These are phyloP conservation scores for Rugonectria rugulosa DNA, from an alignment of 2,329 filamentous ascomycete genomes.

Conservation along the genomic window DNA sequence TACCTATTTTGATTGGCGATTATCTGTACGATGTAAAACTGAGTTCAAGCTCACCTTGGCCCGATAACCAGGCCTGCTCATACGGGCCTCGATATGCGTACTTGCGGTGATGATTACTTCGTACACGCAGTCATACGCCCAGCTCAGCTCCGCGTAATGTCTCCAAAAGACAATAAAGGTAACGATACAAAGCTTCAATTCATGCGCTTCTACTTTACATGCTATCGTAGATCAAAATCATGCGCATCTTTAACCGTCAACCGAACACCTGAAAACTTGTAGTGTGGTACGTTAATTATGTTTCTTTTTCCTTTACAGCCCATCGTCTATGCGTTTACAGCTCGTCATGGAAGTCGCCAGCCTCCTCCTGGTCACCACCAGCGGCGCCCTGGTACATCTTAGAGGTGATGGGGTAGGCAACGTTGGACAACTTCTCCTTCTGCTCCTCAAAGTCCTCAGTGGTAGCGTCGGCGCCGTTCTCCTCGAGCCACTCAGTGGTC, in stretches of 20 bases:
- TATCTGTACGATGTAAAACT: too few species aligned
- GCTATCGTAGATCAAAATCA: conserved; percentile 29
- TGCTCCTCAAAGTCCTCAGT: conserved; percentile 99
- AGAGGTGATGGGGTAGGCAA: conserved; percentile 98
- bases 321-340: conserved; percentile 65
- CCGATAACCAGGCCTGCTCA: too few species aligned
- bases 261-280: conserved; percentile 39
- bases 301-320: conserved; percentile 36
- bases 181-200: conserved; percentile 26
- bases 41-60: too few species aligned
- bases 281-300: conserved; percentile 38
- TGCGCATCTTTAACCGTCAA: conserved; percentile 33
- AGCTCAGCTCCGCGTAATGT: too few species aligned
- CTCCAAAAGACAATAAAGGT: not conserved
- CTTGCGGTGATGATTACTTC: too few species aligned
- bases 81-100: too few species aligned
- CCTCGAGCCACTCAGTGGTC: conserved; percentile 93
- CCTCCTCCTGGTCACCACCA: conserved; percentile 69
- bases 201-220: conserved; percentile 45
- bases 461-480: conserved; percentile 85
- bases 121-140: too few species aligned
- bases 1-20: too few species aligned
- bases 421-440: conserved; percentile 97
- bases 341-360: conserved; percentile 80
- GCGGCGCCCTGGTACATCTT: conserved; percentile 85